Evolutionary conservation across 306 rosid species (phyloP).

Genomic region (Prunus mongolica): DNA sequence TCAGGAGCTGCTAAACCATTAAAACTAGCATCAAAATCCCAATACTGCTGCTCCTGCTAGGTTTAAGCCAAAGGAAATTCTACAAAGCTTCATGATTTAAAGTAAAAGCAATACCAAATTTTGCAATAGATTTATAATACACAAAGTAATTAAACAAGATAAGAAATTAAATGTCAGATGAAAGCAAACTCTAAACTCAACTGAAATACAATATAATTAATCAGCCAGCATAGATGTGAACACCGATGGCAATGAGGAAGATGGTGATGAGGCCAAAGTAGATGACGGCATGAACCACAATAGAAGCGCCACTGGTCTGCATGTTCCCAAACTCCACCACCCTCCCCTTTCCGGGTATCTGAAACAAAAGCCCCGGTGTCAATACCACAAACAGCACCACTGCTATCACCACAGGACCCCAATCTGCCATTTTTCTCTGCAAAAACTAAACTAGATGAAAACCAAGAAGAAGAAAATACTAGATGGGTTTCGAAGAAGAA

Average conservation of each 20-base stretch:
- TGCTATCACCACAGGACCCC: slow-evolving; percentile 80
- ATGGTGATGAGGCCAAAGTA: slow-evolving; percentile 81
- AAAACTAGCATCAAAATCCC: too few species aligned
- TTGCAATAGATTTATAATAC: neutral
- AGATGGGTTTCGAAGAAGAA: neutral
- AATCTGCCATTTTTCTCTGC: slow-evolving; percentile 56
- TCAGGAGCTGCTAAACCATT: too few species aligned
- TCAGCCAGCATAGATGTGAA: slow-evolving; percentile 65
- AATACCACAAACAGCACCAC: slow-evolving; percentile 68
- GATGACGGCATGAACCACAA: slow-evolving; percentile 71
- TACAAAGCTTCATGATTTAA: neutral
- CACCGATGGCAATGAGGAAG: slow-evolving; percentile 64
- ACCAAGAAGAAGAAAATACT: too few species aligned
- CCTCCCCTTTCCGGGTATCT: slow-evolving; percentile 53
- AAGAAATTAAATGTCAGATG: neutral
- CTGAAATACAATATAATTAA: too few species aligned
- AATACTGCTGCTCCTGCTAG: too few species aligned
- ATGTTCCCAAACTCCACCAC: slow-evolving; percentile 66
- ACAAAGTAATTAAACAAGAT: neutral
- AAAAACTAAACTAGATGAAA: neutral
- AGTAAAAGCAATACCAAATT: neutral
- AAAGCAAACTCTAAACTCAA: neutral
- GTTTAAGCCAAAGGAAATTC: too few species aligned
- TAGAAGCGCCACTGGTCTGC: slow-evolving; percentile 75
- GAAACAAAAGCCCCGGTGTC: slow-evolving; percentile 70